These are phyloP conservation scores for Sphagnurus paluster DNA, from an alignment of 1,284 basidiomycete genomes.

Conservation along the genomic window DNA sequence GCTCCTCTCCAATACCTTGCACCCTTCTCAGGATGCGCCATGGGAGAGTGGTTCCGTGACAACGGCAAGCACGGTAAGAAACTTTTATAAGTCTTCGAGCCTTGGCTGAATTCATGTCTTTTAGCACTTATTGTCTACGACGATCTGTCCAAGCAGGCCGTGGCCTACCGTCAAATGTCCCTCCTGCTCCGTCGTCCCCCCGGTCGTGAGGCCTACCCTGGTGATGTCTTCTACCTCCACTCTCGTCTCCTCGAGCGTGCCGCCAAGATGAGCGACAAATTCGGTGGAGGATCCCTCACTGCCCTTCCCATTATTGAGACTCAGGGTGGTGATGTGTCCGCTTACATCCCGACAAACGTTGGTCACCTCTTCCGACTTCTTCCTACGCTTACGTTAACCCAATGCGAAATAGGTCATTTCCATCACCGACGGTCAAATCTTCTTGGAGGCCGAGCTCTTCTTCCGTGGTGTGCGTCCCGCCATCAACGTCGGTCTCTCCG, in stretches of 20 bases:
- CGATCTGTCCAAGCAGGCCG: slow-evolving; percentile 99
- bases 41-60: slow-evolving; percentile 99
- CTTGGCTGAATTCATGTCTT: slow-evolving; percentile 16
- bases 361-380: slow-evolving; percentile 26
- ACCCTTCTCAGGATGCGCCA: slow-evolving; percentile 99
- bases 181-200: slow-evolving; percentile 99
- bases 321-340: slow-evolving; percentile 99
- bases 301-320: slow-evolving; percentile 99
- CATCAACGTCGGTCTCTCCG: slow-evolving; percentile 99
- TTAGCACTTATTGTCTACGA: slow-evolving; percentile 97
- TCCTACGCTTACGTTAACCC: slow-evolving; percentile 12
- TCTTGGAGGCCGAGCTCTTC: slow-evolving; percentile 99
- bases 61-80: slow-evolving; percentile 88
- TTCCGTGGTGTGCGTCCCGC: slow-evolving; percentile 99
- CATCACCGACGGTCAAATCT: slow-evolving; percentile 98
- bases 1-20: slow-evolving; percentile 99
- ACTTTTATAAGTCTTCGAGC: slow-evolving; percentile 2
- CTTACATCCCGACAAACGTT: slow-evolving; percentile 90
- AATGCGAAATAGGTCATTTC: slow-evolving; percentile 89
- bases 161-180: slow-evolving; percentile 99
- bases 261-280: slow-evolving; percentile 99
- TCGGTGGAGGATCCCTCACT: slow-evolving; percentile 97
- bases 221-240: slow-evolving; percentile 99
- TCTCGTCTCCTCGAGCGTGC: slow-evolving; percentile 99
- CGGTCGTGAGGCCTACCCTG: slow-evolving; percentile 99